Evolutionary conservation across 805 yeast genomes (phyloP).

Genomic region (Torulaspora quercuum): DNA sequence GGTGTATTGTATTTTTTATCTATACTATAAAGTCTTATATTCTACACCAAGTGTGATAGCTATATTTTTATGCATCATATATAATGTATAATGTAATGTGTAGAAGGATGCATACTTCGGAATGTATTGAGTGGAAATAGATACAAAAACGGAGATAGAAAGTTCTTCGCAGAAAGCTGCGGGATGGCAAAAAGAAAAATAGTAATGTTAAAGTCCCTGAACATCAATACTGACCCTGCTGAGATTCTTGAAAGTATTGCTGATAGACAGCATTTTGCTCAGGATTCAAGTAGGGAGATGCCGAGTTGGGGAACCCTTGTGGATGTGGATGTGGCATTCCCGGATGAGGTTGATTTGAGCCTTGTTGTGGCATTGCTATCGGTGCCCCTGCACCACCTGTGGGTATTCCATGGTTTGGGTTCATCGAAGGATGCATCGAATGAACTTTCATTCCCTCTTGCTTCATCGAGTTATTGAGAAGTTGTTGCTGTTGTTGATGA

Average conservation of each 20-base stretch:
- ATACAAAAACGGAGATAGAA: background rate
- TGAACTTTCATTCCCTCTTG: constrained; percentile 16
- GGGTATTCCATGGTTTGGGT: constrained; percentile 14
- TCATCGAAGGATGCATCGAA: constrained; percentile 13
- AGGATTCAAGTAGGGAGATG: constrained; percentile 43
- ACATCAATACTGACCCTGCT: constrained; percentile 50
- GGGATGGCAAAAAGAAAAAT: background rate
- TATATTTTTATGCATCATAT: too few relatives aligned
- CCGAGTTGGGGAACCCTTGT: constrained; percentile 33
- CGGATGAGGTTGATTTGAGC: constrained; percentile 15
- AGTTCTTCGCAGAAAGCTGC: too few relatives aligned
- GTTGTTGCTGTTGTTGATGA: constrained; percentile 22
- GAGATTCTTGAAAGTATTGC: constrained; percentile 59
- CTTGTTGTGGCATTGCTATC: constrained; percentile 16
- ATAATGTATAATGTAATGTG: constrained; percentile 1
- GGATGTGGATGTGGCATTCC: constrained; percentile 38
- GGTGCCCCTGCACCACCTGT: constrained; percentile 11
- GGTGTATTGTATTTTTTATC: too few relatives aligned
- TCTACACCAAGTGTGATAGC: too few relatives aligned
- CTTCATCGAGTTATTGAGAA: constrained; percentile 14
- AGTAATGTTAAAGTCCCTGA: background rate
- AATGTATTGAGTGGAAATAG: constrained; percentile 1
- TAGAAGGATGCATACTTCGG: constrained; percentile 3
- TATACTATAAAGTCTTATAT: constrained; percentile 4
- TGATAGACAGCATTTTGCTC: constrained; percentile 57